These are phyloP conservation scores for Daldinia childiae DNA, from an alignment of 495 filamentous ascomycete genomes.

Conservation along the genomic window DNA sequence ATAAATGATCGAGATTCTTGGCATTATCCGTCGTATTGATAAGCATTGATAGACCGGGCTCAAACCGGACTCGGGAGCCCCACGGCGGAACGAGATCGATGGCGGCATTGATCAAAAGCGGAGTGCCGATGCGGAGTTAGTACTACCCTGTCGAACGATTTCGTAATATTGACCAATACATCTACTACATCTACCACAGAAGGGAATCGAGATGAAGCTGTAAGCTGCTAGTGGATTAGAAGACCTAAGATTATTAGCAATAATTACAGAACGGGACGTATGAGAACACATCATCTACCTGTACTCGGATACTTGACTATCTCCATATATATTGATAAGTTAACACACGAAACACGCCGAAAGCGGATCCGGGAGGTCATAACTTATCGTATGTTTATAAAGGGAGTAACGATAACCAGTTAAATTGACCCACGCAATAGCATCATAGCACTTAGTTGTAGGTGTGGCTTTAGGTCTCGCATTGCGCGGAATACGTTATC, in stretches of 20 bases:
- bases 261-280: not conserved
- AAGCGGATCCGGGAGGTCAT: not conserved
- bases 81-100: slow-evolving; percentile 32
- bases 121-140: slow-evolving; percentile 36
- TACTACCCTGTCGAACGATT: slow-evolving; percentile 26
- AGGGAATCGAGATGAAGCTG: not conserved
- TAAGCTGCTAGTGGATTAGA: not conserved
- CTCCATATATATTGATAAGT: not conserved
- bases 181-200: not conserved
- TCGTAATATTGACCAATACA: slow-evolving; percentile 4
- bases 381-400: slow-evolving; percentile 4
- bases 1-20: slow-evolving; percentile 6
- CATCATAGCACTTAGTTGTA: not conserved
- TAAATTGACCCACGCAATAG: not conserved
- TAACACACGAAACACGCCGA: not conserved
- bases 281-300: not conserved
- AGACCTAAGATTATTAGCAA: slow-evolving; percentile 1
- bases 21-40: slow-evolving; percentile 1
- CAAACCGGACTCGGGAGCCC: slow-evolving; percentile 36
- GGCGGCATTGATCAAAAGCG: slow-evolving; percentile 27
- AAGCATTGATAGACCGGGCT: slow-evolving; percentile 17
- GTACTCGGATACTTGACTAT: too few relatives aligned
- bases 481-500: not conserved
- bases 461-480: not conserved
- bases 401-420: not conserved